phyloP scores from a whole-genome alignment of 768 basidiomycete species.

The Xerocomellus amylosporus region DNA sequence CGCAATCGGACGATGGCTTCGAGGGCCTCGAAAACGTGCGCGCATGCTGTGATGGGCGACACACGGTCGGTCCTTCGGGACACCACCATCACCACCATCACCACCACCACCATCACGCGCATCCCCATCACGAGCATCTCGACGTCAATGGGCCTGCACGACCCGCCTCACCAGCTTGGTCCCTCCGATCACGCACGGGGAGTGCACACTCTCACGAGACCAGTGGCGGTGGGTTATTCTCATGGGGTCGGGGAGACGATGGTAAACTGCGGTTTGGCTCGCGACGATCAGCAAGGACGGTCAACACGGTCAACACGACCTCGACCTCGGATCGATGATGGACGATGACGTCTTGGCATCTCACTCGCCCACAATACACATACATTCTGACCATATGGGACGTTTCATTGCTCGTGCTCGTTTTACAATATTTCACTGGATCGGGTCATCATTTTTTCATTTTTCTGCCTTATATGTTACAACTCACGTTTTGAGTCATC shows the following conservation, averaged over 20 bases:
- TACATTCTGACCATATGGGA: not conserved
- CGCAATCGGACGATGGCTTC: conserved; percentile 71
- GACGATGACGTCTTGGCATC: no score
- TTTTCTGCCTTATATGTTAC: conserved; percentile 7
- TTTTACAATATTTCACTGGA: conserved; percentile 2
- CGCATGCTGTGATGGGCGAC: conserved; percentile 84
- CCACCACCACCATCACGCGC: conserved; percentile 60
- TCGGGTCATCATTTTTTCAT: conserved; percentile 1
- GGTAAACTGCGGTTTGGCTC: conserved; percentile 76
- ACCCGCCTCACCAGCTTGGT: conserved; percentile 81
- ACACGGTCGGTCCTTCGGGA: conserved; percentile 72
- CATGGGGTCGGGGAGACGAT: conserved; percentile 60
- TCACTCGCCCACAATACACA: not conserved
- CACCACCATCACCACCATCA: conserved; percentile 51
- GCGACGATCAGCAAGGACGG: conserved; percentile 50
- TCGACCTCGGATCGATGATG: conserved; percentile 26
- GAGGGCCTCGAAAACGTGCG: conserved; percentile 96
- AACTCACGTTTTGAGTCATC: conserved; percentile 23
- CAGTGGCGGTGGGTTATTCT: conserved; percentile 53
- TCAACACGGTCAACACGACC: conserved; percentile 28
- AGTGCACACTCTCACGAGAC: conserved; percentile 70
- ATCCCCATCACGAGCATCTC: conserved; percentile 55
- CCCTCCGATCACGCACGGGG: conserved; percentile 78
- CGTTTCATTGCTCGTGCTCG: conserved; percentile 5
- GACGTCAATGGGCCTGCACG: conserved; percentile 50